phyloP scores from a whole-genome alignment of 2,329 filamentous ascomycete genomes.

The Cladosporium sp. region DNA sequence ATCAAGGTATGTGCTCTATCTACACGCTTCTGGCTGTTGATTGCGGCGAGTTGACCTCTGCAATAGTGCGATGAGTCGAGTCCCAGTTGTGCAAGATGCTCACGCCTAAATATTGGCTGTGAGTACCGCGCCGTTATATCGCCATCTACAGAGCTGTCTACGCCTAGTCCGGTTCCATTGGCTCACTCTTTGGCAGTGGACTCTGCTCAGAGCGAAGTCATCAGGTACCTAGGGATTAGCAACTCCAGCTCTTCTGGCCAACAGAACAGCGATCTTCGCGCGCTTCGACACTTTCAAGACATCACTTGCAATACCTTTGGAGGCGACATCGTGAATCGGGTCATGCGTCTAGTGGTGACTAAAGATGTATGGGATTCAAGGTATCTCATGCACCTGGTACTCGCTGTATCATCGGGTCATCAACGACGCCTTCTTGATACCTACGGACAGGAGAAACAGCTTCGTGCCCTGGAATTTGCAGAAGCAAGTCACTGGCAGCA shows the following conservation, averaged over 20 bases:
- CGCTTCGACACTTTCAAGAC: constrained; percentile 19
- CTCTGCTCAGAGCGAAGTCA: constrained; percentile 12
- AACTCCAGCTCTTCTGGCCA: background rate
- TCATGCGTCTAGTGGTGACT: constrained; percentile 17
- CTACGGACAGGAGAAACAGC: background rate
- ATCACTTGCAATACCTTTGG: constrained; percentile 17
- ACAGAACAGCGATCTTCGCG: constrained; percentile 4
- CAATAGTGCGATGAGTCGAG: constrained; percentile 15
- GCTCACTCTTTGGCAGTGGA: constrained; percentile 15
- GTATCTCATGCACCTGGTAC: constrained; percentile 21
- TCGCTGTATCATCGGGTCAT: constrained; percentile 18
- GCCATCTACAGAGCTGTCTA: background rate
- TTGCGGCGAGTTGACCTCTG: background rate
- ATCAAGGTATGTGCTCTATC: constrained; percentile 13
- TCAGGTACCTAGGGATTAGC: background rate
- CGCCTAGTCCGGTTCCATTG: background rate
- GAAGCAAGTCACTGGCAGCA: constrained; percentile 20
- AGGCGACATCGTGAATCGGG: background rate
- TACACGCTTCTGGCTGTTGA: too few relatives aligned
- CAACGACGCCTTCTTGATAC: constrained; percentile 5
- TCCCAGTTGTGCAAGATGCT: constrained; percentile 16
- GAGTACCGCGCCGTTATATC: constrained; percentile 1
- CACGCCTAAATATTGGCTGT: constrained; percentile 6
- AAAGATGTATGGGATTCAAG: constrained; percentile 17
- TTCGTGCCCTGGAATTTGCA: background rate